phyloP scores from a whole-genome alignment of 495 filamentous ascomycete genomes.

The Cenococcum geophilum region DNA sequence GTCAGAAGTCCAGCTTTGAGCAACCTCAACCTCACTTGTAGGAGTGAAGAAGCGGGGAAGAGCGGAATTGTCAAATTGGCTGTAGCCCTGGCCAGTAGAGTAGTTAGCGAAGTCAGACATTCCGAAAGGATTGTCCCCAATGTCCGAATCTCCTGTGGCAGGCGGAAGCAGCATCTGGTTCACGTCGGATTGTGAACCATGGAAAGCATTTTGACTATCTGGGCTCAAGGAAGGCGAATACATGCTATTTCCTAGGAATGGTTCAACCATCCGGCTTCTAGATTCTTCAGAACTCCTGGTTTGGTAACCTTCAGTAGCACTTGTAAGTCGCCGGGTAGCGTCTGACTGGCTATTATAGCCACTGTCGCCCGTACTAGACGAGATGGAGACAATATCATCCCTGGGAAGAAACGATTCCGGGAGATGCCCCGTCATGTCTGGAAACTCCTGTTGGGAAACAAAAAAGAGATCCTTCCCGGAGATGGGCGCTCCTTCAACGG shows the following conservation, averaged over 20 bases:
- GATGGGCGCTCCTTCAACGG: constrained; percentile 22
- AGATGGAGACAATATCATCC: constrained; percentile 24
- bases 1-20: constrained; percentile 16
- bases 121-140: constrained; percentile 12
- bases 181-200: constrained; percentile 17
- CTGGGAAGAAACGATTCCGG: constrained; percentile 18
- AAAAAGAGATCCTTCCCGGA: constrained; percentile 24
- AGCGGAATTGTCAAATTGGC: constrained; percentile 2
- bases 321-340: constrained; percentile 14
- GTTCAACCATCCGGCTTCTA: constrained; percentile 13
- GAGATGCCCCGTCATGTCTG: constrained; percentile 14
- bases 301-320: constrained; percentile 15
- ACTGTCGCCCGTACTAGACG: constrained; percentile 30
- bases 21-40: constrained; percentile 3
- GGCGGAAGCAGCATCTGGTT: constrained; percentile 15
- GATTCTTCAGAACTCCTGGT: constrained; percentile 14
- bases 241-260: constrained; percentile 33
- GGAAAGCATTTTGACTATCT: constrained; percentile 29
- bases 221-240: constrained; percentile 43
- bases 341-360: constrained; percentile 30
- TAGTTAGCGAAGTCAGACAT: constrained; percentile 20
- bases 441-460: constrained; percentile 10
- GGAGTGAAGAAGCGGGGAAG: constrained; percentile 12
- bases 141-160: constrained; percentile 13
- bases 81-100: constrained; percentile 20